Conservation (phyloP, 768 basidiomycete species). For the Auricularia sp. region DNA sequence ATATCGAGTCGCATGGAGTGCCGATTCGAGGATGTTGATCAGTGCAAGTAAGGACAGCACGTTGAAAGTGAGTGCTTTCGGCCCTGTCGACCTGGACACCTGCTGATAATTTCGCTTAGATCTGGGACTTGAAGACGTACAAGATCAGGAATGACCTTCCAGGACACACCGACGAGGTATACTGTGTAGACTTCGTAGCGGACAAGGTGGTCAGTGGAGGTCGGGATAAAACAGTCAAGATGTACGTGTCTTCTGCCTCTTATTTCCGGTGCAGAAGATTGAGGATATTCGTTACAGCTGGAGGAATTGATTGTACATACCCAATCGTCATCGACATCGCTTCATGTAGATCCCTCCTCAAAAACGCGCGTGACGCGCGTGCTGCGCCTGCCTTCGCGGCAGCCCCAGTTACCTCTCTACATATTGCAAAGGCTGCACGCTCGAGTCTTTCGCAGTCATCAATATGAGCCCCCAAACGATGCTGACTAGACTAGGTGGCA, state of each 20-base stretch:
- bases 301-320: conserved; percentile 8
- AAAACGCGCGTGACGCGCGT: too few relatives aligned
- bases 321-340: too few relatives aligned
- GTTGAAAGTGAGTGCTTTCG: conserved; percentile 70
- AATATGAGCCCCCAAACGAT: too few relatives aligned
- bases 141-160: conserved; percentile 91
- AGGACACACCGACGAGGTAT: conserved; percentile 95
- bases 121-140: conserved; percentile 95
- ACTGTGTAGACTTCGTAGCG: conserved; percentile 97
- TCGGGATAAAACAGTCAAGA: conserved; percentile 81
- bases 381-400: too few relatives aligned
- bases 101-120: conserved; percentile 31
- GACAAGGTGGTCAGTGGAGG: conserved; percentile 99
- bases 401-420: too few relatives aligned
- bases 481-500: too few relatives aligned
- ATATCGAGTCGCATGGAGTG: conserved; percentile 90
- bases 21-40: conserved; percentile 83
- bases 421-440: too few relatives aligned
- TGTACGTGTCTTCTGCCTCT: conserved; percentile 43
- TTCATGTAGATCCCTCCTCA: too few relatives aligned
- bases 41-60: conserved; percentile 96
- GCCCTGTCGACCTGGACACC: neutral
- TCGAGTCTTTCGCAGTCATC: too few relatives aligned
- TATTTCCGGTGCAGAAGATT: neutral
- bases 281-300: conserved; percentile 1